phyloP scores from a whole-genome alignment of 1,139 yeast genomes.

The Saccharomycopsis hybrid region DNA sequence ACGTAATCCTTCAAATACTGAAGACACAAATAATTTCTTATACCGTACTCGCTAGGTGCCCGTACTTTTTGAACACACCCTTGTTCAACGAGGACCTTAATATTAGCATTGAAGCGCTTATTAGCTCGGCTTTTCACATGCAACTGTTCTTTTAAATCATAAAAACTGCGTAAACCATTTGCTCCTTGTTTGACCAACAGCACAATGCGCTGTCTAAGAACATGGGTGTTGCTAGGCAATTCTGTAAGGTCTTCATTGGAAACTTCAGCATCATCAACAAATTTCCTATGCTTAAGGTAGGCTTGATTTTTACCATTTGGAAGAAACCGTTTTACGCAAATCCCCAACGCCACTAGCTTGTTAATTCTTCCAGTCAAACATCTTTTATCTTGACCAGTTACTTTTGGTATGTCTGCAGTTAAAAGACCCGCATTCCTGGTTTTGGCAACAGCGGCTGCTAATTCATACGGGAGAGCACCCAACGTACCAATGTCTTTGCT shows the following conservation, averaged over 20 bases:
- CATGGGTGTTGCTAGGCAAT: not conserved
- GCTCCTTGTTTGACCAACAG: constrained; percentile 5
- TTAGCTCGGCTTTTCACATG: not conserved
- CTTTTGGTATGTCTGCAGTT: not conserved
- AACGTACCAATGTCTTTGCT: not conserved
- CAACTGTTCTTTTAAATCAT: constrained; percentile 7
- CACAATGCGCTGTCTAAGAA: not conserved
- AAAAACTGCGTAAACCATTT: not conserved
- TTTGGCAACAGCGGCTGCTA: too few relatives aligned
- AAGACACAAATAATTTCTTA: too few relatives aligned
- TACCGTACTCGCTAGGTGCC: too few relatives aligned
- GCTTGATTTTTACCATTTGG: not conserved
- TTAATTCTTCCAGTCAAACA: constrained; percentile 8
- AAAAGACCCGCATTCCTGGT: constrained; percentile 3
- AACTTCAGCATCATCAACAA: not conserved
- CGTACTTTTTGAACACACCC: too few relatives aligned
- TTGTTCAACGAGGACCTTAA: too few relatives aligned
- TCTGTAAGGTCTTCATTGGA: not conserved
- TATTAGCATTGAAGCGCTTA: not conserved
- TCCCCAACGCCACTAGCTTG: constrained; percentile 2
- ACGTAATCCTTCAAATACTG: too few relatives aligned
- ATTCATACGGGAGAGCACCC: not conserved
- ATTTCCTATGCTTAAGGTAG: constrained; percentile 1
- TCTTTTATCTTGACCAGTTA: constrained; percentile 9
- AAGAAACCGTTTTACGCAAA: constrained; percentile 1